Evolutionary conservation across 1,284 basidiomycete species (phyloP).

Genomic region (Porodaedalea pini): DNA sequence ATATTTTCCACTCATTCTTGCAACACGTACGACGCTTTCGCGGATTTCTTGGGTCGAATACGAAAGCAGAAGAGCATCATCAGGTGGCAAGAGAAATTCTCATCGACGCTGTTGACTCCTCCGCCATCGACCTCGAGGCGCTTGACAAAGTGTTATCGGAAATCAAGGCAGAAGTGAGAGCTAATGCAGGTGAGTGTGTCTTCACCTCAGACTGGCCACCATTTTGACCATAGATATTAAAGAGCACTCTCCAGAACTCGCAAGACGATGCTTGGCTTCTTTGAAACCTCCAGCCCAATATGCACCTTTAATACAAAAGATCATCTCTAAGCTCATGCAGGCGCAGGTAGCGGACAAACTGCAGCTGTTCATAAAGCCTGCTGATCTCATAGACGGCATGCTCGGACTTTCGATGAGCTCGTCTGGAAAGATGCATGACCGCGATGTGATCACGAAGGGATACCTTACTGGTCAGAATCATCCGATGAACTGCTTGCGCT

Average conservation of each 20-base stretch:
- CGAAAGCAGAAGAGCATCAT: conserved; percentile 54
- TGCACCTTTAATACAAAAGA: conserved; percentile 24
- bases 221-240: conserved; percentile 27
- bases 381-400: conserved; percentile 61
- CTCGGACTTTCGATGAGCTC: conserved; percentile 27
- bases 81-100: conserved; percentile 61
- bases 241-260: conserved; percentile 30
- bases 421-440: conserved; percentile 39
- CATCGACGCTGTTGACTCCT: conserved; percentile 56
- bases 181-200: conserved; percentile 10
- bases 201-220: neutral
- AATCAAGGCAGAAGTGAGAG: conserved; percentile 31
- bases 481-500: conserved; percentile 52
- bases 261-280: conserved; percentile 10
- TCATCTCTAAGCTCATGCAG: conserved; percentile 44
- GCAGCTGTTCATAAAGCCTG: conserved; percentile 64
- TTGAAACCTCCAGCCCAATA: conserved; percentile 14
- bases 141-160: conserved; percentile 46
- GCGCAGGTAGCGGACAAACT: conserved; percentile 55
- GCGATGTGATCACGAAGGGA: conserved; percentile 62
- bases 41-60: conserved; percentile 45
- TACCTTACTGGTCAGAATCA: conserved; percentile 38
- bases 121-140: conserved; percentile 54
- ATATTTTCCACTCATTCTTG: conserved; percentile 45
- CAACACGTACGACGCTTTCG: conserved; percentile 57